Base-by-base conservation (phyloP, 2,329 filamentous ascomycete genomes). In the Rutstroemia sp. region DNA sequence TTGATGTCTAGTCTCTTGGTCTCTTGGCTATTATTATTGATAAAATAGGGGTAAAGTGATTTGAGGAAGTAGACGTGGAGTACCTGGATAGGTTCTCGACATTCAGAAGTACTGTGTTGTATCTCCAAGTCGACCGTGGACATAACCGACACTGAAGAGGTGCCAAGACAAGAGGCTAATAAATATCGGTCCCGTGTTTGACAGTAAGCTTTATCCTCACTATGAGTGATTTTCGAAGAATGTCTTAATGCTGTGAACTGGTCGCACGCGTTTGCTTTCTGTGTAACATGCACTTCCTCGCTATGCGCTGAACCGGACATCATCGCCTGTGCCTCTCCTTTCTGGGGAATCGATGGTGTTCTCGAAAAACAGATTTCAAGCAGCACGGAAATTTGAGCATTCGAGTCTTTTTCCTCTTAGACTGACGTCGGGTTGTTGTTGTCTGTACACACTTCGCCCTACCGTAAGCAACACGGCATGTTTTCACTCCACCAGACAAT, bases 181-280 rank as follows among this genome's bases (percentile, higher is more conserved):
- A 16, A 41, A 4, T 41, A 41, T 18, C 18, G 21, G 5, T 49
- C 34, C 42, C n/a, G 34, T 39, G 44, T 49, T 41, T 54, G 34
- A 49, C 52, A 49, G 39, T 34, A 48, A 41, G 44, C 52, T 54
- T 30, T 41, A n/a, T 16, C 4, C 38, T 18, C 25, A 34, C 38
- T 49, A 19, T 54, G 52, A 54, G 52, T 23, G 44, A 54, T 41
- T 54, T 49, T 54, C 47, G 18, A 41, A 41, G 38, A 10, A 25
- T 45, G 23, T 44, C 23, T 42, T 39, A 38, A 49, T 49, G 52
- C 27, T 54, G 52, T 54, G 30, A 2, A 54, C 38, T n/a, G 42
- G n/a, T 45, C 8, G 52, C 12, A 54, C 52, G 21, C 44, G 44
- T 41, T 54, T 21, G 4, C 16, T 38, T 19, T 45, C n/a, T 19